Conservation (phyloP, 495 filamentous ascomycete genomes). For the Aspergillus panamensis region DNA sequence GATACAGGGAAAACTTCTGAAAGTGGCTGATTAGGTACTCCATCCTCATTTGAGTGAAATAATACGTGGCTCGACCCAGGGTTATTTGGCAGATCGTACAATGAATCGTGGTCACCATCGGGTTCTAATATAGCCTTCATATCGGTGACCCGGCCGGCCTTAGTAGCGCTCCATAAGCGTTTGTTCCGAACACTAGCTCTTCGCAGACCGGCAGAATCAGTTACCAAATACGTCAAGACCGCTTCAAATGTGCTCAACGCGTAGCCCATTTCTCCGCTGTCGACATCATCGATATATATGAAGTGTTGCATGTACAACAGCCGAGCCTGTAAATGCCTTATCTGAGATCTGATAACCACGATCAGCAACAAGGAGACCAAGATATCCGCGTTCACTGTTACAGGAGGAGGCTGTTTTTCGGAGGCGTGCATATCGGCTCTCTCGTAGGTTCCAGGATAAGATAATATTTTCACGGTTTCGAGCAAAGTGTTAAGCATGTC, state of each 20-base stretch:
- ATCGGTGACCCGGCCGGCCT: constrained; percentile 65
- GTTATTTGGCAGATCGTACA: constrained; percentile 40
- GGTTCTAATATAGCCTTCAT: constrained; percentile 79
- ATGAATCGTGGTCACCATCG: constrained; percentile 46
- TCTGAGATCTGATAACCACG: constrained; percentile 88
- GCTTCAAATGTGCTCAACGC: constrained; percentile 95
- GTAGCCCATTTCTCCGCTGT: constrained; percentile 95
- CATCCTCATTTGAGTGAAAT: constrained; percentile 41
- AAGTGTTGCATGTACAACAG: constrained; percentile 92
- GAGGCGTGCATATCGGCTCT: constrained; percentile 34
- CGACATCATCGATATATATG: constrained; percentile 95
- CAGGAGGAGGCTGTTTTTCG: constrained; percentile 57
- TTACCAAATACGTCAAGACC: constrained; percentile 83
- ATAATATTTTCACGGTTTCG: constrained; percentile 80
- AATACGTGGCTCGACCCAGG: constrained; percentile 40
- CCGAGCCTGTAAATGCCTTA: constrained; percentile 82
- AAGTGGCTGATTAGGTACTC: constrained; percentile 27
- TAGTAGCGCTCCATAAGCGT: constrained; percentile 82
- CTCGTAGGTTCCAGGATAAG: constrained; percentile 46
- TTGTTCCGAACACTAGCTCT: constrained; percentile 83
- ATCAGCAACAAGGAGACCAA: constrained; percentile 88
- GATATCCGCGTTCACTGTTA: constrained; percentile 94
- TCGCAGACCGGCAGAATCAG: constrained; percentile 75
- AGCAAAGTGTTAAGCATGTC: constrained; percentile 91
- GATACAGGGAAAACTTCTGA: constrained; percentile 26